phyloP scores from a whole-genome alignment of 257 asterid genomes.

The Fraxinus excelsior region DNA sequence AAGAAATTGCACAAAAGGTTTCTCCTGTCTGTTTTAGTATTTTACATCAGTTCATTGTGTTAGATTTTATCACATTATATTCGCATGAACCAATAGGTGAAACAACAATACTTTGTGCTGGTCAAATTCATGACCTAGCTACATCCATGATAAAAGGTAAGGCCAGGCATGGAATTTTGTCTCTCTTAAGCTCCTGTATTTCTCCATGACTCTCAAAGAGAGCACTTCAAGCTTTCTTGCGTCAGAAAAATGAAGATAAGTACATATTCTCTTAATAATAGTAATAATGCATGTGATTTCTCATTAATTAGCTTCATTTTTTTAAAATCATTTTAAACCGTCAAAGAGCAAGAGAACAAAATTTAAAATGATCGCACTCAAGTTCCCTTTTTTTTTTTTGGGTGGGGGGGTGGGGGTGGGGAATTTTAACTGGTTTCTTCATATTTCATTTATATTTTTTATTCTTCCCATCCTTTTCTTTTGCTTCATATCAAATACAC shows the following conservation, averaged over 20 bases:
- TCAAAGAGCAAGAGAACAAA: not conserved
- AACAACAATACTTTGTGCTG: not conserved
- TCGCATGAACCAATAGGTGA: not conserved
- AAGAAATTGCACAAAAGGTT: not conserved
- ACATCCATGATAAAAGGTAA: not conserved
- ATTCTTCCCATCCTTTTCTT: not conserved
- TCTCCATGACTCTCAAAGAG: not conserved
- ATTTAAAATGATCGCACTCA: not conserved
- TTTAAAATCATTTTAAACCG: not conserved
- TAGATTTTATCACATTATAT: not conserved
- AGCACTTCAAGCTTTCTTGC: not conserved
- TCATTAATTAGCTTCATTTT: not conserved
- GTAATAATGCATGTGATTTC: not conserved
- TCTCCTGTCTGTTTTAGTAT: not conserved
- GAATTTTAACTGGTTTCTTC: not conserved
- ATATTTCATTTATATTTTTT: not conserved
- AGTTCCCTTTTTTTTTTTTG: too few relatives aligned
- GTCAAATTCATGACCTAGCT: not conserved
- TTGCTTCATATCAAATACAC: not conserved
- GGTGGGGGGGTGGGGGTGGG: too few relatives aligned
- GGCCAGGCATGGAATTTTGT: not conserved
- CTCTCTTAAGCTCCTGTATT: not conserved
- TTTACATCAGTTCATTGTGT: not conserved
- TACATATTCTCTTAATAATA: not conserved
- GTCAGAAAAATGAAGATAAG: not conserved